Base-by-base conservation (phyloP, 1,284 basidiomycete species). In the Mycena citricolor region DNA sequence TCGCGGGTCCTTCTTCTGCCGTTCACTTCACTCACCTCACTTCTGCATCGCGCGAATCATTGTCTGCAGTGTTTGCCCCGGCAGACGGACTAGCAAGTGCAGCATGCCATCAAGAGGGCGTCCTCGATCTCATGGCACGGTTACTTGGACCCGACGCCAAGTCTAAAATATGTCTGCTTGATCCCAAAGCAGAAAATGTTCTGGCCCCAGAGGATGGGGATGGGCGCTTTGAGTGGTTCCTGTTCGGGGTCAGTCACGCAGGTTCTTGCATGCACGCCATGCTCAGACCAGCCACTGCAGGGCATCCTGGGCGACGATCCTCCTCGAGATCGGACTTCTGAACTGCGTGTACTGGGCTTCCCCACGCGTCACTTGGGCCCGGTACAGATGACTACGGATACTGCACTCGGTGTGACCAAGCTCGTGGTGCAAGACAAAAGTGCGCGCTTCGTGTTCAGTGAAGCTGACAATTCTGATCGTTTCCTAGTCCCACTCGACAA, bases 341-440 rank as follows among this genome's bases (percentile, higher is more conserved):
- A 95, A 61, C 77, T 99, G 31, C 83, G 97, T 21, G 75, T 75
- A 12, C 69, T 94, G 13, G 93, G 93, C 0, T 98, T 97, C 61
- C 90, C 91, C 0, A 79, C 76, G 4, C 77, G 94, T 20, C 89
- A 89, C 63, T 73, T 97, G 4, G 91, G 90, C 0, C 71, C 79
- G 1, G 73, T 93, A 1, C 97, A 99, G 65, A 99, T 99, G 95
- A 98, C 95, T 20, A 99, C 95, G 0, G 95, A 99, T 63, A 98
- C 95, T 1, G 95, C 95, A 0, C 73, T 98, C 0, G 92, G 89
- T 7, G 94, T 98, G 5, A 94, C 92, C 0, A 97, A 95, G 62
- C 66, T 80, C 2, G 87, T 97, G 12, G 86, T 94, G 0, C 71
- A 88, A 50, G 91, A 97, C 61, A 76, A 81, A 60, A 68, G 85